Conservation (phyloP, 108 stramenopile species). For the Skeletonema menzelii region DNA sequence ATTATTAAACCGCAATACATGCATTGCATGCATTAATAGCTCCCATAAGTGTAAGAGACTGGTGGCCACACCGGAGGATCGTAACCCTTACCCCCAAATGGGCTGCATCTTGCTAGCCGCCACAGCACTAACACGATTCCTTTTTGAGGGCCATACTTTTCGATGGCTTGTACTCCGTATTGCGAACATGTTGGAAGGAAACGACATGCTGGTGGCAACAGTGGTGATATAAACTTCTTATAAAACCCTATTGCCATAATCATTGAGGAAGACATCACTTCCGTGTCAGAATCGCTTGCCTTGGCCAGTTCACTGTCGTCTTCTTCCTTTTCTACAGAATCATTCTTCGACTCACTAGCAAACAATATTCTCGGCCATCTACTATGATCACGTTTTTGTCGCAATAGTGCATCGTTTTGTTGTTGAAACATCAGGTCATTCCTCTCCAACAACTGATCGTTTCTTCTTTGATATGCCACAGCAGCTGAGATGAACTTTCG, state of each 20-base stretch:
- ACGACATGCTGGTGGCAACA: conserved; percentile 87
- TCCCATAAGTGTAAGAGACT: conserved; percentile 67
- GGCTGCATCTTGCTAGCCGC: conserved; percentile 81
- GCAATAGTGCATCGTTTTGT: not conserved
- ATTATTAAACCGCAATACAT: not conserved
- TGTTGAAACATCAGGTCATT: not conserved
- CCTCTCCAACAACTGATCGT: not conserved
- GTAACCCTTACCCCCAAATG: conserved; percentile 87
- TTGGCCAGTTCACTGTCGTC: not conserved
- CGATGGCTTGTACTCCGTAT: conserved; percentile 85
- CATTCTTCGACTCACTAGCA: not conserved
- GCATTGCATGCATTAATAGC: conserved; percentile 54
- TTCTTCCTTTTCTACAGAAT: not conserved
- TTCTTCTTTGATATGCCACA: not conserved
- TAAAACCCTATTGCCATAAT: conserved; percentile 79
- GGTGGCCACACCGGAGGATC: conserved; percentile 91
- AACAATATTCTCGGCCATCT: not conserved
- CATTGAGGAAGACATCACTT: conserved; percentile 55
- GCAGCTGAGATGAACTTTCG: not conserved
- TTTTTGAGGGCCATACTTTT: conserved; percentile 76
- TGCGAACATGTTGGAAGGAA: conserved; percentile 89
- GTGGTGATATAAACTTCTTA: conserved; percentile 80
- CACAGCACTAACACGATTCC: conserved; percentile 80
- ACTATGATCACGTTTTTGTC: not conserved
- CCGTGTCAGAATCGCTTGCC: conserved; percentile 9